Conservation (phyloP, 2,329 filamentous ascomycete genomes). For the Keithomyces neogunnii region DNA sequence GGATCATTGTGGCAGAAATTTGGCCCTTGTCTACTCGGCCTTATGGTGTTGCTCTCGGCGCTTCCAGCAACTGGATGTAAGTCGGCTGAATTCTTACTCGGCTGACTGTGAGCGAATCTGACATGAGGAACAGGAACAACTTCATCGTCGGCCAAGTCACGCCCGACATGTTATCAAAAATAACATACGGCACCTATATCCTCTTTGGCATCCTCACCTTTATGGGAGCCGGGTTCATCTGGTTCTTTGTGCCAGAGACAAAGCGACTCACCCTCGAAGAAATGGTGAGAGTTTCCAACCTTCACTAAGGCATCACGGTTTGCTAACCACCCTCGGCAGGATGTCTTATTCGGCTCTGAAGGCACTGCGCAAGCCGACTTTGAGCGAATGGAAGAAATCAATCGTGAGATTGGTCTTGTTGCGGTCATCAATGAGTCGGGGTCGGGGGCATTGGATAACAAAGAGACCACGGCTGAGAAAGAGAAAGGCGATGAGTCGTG, state of each 20-base stretch:
- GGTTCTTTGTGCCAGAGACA: constrained; percentile 57
- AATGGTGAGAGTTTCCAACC: constrained; percentile 33
- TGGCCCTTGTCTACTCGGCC: constrained; percentile 64
- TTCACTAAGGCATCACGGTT: rapidly evolving
- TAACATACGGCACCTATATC: constrained; percentile 64
- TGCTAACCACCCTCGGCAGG: constrained; percentile 26
- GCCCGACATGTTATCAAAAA: constrained; percentile 55
- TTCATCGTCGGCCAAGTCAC: constrained; percentile 55
- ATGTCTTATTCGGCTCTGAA: constrained; percentile 58
- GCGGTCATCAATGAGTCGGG: neutral
- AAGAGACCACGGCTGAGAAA: neutral
- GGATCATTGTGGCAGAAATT: constrained; percentile 68
- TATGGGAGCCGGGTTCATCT: constrained; percentile 52
- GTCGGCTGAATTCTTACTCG: constrained; percentile 31
- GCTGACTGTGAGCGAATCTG: neutral
- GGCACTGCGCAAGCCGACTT: constrained; percentile 59
- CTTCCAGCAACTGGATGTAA: constrained; percentile 57
- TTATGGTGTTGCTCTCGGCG: constrained; percentile 62
- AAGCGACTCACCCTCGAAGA: constrained; percentile 57
- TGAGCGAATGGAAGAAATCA: constrained; percentile 66
- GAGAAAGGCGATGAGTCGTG: neutral
- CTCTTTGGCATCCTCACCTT: constrained; percentile 59
- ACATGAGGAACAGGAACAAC: constrained; percentile 5
- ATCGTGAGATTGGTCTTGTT: constrained; percentile 57
- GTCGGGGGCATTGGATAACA: neutral